Conservation (phyloP, 176 grass and related monocot genomes). For the Phoenix dactylifera region DNA sequence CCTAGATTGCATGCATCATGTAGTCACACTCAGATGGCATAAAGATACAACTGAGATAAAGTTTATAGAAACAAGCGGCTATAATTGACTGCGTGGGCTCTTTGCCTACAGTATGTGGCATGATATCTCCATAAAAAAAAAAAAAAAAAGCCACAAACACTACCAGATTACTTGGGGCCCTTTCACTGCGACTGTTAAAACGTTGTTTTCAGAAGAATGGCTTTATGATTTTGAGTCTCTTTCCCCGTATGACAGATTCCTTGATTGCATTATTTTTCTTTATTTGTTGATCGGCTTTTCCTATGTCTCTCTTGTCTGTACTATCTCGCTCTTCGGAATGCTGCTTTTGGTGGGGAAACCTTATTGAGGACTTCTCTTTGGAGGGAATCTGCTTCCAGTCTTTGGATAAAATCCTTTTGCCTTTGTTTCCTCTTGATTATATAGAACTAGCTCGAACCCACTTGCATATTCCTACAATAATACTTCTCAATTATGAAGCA, state of each 20-base stretch:
- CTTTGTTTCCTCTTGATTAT: no score
- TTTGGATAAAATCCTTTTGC: background rate
- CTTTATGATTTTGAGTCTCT: conserved; percentile 22
- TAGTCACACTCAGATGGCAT: no score
- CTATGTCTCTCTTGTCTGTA: conserved; percentile 26
- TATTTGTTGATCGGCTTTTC: conserved; percentile 29
- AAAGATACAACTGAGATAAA: no score
- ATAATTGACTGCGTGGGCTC: no score
- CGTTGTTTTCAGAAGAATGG: background rate
- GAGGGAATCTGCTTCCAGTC: conserved; percentile 21
- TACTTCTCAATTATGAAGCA: no score
- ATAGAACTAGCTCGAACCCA: no score
- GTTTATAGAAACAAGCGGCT: no score
- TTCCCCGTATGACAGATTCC: conserved; percentile 10
- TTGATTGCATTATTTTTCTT: conserved; percentile 7
- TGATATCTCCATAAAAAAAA: no score
- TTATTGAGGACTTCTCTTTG: conserved; percentile 9
- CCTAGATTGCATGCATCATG: no score
- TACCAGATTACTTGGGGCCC: conserved; percentile 11
- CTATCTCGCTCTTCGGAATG: conserved; percentile 16
- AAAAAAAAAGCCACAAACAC: conserved; percentile 4
- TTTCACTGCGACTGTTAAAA: no score
- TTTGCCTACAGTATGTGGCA: no score
- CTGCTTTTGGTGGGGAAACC: conserved; percentile 18
- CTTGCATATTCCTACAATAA: no score